These are phyloP conservation scores for Sporisorium scitamineum DNA, from an alignment of 1,284 basidiomycete genomes.

Conservation along the genomic window DNA sequence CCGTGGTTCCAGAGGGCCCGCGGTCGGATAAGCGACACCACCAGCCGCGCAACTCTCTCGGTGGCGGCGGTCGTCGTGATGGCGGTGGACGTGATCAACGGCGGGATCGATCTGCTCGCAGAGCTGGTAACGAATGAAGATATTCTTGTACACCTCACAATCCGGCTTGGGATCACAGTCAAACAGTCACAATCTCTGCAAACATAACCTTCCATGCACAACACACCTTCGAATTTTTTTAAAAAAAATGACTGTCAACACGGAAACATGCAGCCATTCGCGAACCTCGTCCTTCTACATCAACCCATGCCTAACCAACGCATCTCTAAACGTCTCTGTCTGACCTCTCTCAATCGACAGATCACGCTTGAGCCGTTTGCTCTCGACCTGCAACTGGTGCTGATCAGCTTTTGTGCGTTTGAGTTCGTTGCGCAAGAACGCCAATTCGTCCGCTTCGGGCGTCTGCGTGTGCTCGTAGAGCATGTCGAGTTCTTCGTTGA, in stretches of 20 bases:
- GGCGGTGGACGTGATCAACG: constrained; percentile 21
- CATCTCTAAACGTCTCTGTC: constrained; percentile 20
- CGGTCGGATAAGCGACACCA: constrained; percentile 24
- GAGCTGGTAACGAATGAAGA: constrained; percentile 32
- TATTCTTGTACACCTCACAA: neutral
- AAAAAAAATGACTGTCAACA: neutral
- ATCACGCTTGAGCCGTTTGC: constrained; percentile 47
- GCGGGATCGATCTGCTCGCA: constrained; percentile 29
- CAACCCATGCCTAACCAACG: constrained; percentile 35
- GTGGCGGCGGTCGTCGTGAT: constrained; percentile 18
- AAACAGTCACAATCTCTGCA: neutral
- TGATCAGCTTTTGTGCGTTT: constrained; percentile 50
- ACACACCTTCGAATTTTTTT: neutral
- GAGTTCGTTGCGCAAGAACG: constrained; percentile 48
- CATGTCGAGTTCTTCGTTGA: constrained; percentile 67
- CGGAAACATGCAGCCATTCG: constrained; percentile 1
- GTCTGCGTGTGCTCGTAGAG: constrained; percentile 63
- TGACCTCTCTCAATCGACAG: constrained; percentile 33
- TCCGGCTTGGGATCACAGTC: neutral
- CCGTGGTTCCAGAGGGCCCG: constrained; percentile 14
- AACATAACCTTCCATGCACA: neutral
- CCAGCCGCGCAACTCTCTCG: constrained; percentile 18
- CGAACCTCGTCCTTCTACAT: neutral
- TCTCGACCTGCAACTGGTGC: constrained; percentile 46
- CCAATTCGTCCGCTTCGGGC: constrained; percentile 58